Evolutionary conservation across 108 stramenopile species (phyloP), one percentile per base, ranked within the genome.

Genomic region (Asterionellopsis glacialis): DNA sequence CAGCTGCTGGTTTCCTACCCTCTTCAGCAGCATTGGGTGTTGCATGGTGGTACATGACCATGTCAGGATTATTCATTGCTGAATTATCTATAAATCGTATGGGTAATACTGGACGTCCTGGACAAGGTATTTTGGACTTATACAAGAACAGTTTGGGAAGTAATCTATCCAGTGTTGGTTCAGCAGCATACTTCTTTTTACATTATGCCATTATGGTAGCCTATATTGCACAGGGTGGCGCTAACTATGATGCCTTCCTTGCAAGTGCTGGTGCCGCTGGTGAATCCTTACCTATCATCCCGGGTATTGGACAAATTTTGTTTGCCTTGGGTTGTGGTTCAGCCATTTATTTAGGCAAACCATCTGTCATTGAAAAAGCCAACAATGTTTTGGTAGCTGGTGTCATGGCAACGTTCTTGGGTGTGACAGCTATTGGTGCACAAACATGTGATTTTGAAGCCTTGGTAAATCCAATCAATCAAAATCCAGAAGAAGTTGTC

Each of bases 151-250:
- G 59, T 16, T 60, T 90, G 53, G 79, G 81, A 10, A 33, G 33
- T 33, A 42, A 25, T 13, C 72, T 67, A 51, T 72, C 73, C 13
- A 64, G 48, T 23, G 23, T 87, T 25, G 88, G 89, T 5, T 83
- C 78, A 33, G 58, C 65, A n/a, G 85, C 85, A 3, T 95, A 91
- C 63, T 79, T 91, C 15, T 72, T 88, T 40, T 64, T 95, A 14
- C 90, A 91, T 65, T 95, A 92, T 57, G 79, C 89, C 22, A 55
- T 95, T 41, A 74, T 93, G 64, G 85, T 89, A 9, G 91, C 91
- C 11, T 95, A 91, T 66, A 74, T 91, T 38, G 84, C 88, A 16
- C 82, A 88, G 68, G 94, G 94, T 14, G 91, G 91, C 0, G 75
- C 63, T 19, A 68, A 80, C 15, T 38, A 90, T n/a, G 63, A 43